A percentile compares a stretch with the other conserved stretches of the same genome.
Conservation (phyloP, 2,329 filamentous ascomycete genomes). For the Teratosphaeria zuluensis region DNA sequence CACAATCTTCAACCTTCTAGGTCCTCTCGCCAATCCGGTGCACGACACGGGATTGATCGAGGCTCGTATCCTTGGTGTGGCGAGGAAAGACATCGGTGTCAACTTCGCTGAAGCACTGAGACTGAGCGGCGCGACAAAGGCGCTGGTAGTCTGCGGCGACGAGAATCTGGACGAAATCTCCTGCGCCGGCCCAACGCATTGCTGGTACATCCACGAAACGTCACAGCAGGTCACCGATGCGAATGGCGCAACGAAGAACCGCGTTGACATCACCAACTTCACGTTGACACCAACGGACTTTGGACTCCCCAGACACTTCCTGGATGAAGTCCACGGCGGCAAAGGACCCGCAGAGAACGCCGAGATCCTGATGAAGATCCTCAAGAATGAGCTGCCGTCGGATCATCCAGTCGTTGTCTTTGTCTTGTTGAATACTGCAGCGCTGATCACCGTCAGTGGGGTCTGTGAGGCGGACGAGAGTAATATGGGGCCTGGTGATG, state of each 20-base stretch:
- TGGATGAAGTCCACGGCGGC: slow-evolving; percentile 70
- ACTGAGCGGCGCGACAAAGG: slow-evolving; percentile 68
- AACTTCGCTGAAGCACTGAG: slow-evolving; percentile 80
- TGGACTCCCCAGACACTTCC: slow-evolving; percentile 63
- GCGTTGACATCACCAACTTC: slow-evolving; percentile 64
- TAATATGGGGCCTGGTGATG: slow-evolving; percentile 68
- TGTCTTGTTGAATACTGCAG: slow-evolving; percentile 86
- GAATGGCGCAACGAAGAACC: slow-evolving; percentile 31
- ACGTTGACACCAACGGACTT: slow-evolving; percentile 75
- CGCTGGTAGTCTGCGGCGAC: slow-evolving; percentile 81
- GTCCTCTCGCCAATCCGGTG: slow-evolving; percentile 83
- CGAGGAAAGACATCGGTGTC: slow-evolving; percentile 73
- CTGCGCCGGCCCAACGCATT: slow-evolving; percentile 78
- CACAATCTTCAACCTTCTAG: slow-evolving; percentile 95
- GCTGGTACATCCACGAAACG: slow-evolving; percentile 54
- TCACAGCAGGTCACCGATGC: slow-evolving; percentile 29
- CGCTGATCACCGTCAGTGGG: slow-evolving; percentile 74
- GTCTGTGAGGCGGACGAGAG: slow-evolving; percentile 76
- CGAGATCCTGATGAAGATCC: slow-evolving; percentile 65
- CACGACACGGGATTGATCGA: slow-evolving; percentile 64
- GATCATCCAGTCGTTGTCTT: slow-evolving; percentile 87
- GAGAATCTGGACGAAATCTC: slow-evolving; percentile 95
- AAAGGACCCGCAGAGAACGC: slow-evolving; percentile 84
- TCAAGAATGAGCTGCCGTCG: slow-evolving; percentile 60
- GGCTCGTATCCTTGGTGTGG: slow-evolving; percentile 87